phyloP scores from a whole-genome alignment of 2,329 filamentous ascomycete genomes.

The Bipolaris bicolor region DNA sequence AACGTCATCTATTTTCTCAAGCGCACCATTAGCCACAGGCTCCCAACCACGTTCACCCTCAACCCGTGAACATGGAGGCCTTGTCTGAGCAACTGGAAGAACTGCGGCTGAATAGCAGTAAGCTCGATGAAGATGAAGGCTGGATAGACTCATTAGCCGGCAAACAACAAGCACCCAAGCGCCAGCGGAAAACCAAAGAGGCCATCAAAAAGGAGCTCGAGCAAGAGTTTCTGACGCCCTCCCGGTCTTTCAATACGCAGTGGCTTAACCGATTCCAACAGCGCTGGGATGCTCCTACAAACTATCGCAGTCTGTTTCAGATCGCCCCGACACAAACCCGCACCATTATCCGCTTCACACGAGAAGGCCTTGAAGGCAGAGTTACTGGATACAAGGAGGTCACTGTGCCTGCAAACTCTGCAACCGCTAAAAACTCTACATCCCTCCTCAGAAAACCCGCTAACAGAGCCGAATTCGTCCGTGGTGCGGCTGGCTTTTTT shows the following conservation, averaged over 20 bases:
- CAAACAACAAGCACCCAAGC: constrained; percentile 59
- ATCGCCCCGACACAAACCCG: constrained; percentile 90
- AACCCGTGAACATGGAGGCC: constrained; percentile 37
- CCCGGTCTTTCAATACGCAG: constrained; percentile 75
- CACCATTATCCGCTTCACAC: constrained; percentile 90
- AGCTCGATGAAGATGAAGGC: constrained; percentile 26
- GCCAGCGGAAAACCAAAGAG: constrained; percentile 61
- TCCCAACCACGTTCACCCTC: constrained; percentile 11
- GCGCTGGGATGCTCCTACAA: constrained; percentile 81
- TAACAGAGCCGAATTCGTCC: constrained; percentile 85
- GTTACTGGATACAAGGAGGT: constrained; percentile 95
- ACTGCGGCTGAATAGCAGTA: constrained; percentile 54
- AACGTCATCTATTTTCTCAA: constrained; percentile 30
- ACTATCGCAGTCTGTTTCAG: constrained; percentile 83
- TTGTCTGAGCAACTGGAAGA: constrained; percentile 59
- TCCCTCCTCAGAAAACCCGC: constrained; percentile 87
- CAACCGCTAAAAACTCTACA: constrained; percentile 93
- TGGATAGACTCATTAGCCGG: constrained; percentile 67
- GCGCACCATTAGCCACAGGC: constrained; percentile 19
- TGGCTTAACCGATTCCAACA: constrained; percentile 93
- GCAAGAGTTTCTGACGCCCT: constrained; percentile 77
- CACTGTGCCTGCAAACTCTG: constrained; percentile 85
- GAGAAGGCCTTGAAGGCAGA: constrained; percentile 88
- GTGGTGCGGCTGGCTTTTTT: constrained; percentile 91
- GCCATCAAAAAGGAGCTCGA: constrained; percentile 75